Percentiles rank a stretch among this genome's conserved stretches.
Conservation (phyloP, 2,329 filamentous ascomycete species). For the Fusarium bulbicola region DNA sequence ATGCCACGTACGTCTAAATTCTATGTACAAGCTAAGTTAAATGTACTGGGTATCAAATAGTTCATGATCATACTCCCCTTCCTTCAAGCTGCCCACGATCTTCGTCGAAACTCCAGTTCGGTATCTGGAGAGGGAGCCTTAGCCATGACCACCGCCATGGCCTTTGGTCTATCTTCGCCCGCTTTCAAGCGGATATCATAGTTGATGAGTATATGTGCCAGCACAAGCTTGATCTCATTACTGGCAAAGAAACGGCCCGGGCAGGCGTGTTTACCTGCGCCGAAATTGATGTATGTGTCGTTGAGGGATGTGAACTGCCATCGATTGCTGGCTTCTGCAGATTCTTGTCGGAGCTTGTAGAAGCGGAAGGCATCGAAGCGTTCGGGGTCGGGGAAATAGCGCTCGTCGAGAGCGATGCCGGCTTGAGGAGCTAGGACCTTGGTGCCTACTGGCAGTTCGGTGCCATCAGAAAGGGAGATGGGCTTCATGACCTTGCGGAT, state of each 20-base stretch:
- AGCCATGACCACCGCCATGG: conserved; percentile 51
- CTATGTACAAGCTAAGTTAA: conserved; percentile 22
- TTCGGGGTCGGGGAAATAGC: conserved; percentile 52
- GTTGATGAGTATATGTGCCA: conserved; percentile 53
- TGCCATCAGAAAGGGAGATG: conserved; percentile 57
- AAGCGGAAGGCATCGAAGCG: conserved; percentile 61
- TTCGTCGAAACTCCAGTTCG: conserved; percentile 52
- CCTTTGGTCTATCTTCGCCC: conserved; percentile 51
- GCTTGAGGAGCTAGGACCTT: conserved; percentile 53
- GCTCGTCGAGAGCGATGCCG: conserved; percentile 53
- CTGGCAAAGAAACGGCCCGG: conserved; percentile 59
- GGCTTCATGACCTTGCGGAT: conserved; percentile 57
- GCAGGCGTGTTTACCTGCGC: conserved; percentile 58
- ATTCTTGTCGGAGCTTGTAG: conserved; percentile 54
- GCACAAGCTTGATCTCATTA: conserved; percentile 56
- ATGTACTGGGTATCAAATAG: conserved; percentile 26
- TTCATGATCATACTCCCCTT: conserved; percentile 1
- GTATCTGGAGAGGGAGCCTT: conserved; percentile 53
- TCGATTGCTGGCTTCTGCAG: conserved; percentile 50
- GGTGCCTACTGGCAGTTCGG: conserved; percentile 53
- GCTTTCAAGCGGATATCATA: conserved; percentile 54
- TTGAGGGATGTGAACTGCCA: conserved; percentile 55
- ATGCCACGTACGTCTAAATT: neutral
- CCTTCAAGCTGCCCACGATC: conserved; percentile 38
- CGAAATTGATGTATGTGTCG: conserved; percentile 57